Conservation (phyloP, 352 stramenopile genomes). For the Globisporangium radiosum region DNA sequence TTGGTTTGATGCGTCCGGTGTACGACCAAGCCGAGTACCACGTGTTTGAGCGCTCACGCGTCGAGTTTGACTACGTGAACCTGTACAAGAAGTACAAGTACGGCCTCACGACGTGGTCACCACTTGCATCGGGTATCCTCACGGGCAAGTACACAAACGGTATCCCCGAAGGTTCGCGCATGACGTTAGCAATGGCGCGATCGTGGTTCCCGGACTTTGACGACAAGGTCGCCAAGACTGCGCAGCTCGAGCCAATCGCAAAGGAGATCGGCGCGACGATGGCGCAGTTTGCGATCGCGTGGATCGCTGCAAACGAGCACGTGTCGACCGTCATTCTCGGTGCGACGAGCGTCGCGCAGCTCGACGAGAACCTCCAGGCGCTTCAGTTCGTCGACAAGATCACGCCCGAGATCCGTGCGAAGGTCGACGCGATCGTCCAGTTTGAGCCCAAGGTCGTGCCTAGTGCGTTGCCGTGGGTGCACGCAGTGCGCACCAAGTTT, state of each 20-base stretch:
- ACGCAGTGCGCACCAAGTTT: constrained; percentile 28
- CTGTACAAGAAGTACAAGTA: constrained; percentile 49
- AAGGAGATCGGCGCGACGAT: constrained; percentile 54
- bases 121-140: constrained; percentile 34
- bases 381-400: constrained; percentile 64
- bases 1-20: constrained; percentile 29
- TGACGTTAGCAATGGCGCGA: not conserved
- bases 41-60: constrained; percentile 35
- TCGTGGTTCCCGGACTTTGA: not conserved
- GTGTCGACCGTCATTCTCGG: no score
- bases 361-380: constrained; percentile 36
- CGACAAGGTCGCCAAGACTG: constrained; percentile 40
- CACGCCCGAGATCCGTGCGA: constrained; percentile 52
- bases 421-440: constrained; percentile 65
- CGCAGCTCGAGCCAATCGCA: constrained; percentile 37
- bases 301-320: no score
- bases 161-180: constrained; percentile 19
- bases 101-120: constrained; percentile 12
- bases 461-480: constrained; percentile 21
- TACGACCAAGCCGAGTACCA: constrained; percentile 48
- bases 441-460: constrained; percentile 29
- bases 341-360: no score
- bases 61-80: constrained; percentile 42
- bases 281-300: constrained; percentile 31
- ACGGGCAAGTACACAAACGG: constrained; percentile 51